Conservation (phyloP, 352 stramenopile genomes). For the Phytopythium boreale region DNA sequence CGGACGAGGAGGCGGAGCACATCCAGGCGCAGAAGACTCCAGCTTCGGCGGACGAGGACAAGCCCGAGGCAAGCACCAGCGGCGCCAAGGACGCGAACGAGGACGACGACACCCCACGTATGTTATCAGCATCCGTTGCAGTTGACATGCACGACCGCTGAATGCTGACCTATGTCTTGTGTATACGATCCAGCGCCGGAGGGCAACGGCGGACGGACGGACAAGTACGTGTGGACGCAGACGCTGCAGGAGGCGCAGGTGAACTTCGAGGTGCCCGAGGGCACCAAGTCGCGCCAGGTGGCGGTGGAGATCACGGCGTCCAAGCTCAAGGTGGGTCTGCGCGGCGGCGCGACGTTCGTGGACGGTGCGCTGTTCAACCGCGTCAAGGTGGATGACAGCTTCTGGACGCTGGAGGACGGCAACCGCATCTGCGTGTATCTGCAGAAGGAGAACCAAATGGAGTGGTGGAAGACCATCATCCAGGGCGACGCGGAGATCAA, state of each 20-base stretch:
- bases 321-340: conserved; percentile 90
- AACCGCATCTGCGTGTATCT: conserved; percentile 92
- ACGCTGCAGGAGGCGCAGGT: conserved; percentile 95
- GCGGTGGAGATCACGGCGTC: conserved; percentile 91
- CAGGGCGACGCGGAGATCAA: conserved; percentile 96
- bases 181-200: conserved; percentile 47
- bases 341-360: conserved; percentile 64
- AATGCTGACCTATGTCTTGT: conserved; percentile 7
- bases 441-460: conserved; percentile 99
- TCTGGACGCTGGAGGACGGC: conserved; percentile 97
- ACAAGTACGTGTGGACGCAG: conserved; percentile 98
- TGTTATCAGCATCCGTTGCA: conserved; percentile 1
- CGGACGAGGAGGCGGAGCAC: conserved; percentile 39
- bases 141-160: conserved; percentile 8
- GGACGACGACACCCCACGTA: conserved; percentile 67
- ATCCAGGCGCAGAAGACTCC: conserved; percentile 25
- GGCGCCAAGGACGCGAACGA: conserved; percentile 43
- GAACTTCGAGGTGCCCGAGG: conserved; percentile 89
- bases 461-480: conserved; percentile 99
- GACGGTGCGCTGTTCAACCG: conserved; percentile 93
- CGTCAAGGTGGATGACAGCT: conserved; percentile 98
- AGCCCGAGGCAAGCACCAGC: not conserved
- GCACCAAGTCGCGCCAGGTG: conserved; percentile 93
- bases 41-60: conserved; percentile 12
- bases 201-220: conserved; percentile 91